Percentiles rank a stretch among this genome's conserved stretches.
These are phyloP conservation scores for Lipomyces mesembrius DNA, from an alignment of 805 yeast genomes.

Conservation along the genomic window DNA sequence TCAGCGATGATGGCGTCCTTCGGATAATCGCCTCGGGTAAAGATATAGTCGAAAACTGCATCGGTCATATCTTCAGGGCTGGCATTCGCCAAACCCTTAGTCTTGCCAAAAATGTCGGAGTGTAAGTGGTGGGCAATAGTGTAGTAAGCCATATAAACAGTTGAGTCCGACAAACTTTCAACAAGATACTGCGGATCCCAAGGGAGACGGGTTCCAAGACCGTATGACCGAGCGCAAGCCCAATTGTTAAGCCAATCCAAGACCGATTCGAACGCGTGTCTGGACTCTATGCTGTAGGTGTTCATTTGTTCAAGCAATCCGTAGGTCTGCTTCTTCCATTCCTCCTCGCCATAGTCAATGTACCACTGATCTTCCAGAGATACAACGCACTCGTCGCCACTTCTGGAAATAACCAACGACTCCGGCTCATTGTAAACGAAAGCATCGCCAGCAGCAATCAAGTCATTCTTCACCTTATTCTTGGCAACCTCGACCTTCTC, in stretches of 20 bases:
- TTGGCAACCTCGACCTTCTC: constrained; percentile 91
- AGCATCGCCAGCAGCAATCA: constrained; percentile 77
- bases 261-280: constrained; percentile 90
- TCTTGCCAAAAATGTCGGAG: constrained; percentile 80
- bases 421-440: constrained; percentile 96
- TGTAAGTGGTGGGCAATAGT: constrained; percentile 88
- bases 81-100: constrained; percentile 72
- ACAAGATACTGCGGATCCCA: constrained; percentile 95
- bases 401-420: constrained; percentile 83
- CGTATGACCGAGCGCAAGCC: constrained; percentile 97
- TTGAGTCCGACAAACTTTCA: constrained; percentile 94
- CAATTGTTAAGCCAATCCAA: constrained; percentile 96
- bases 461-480: constrained; percentile 79
- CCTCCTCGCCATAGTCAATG: constrained; percentile 92
- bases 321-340: constrained; percentile 81
- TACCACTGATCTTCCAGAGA: constrained; percentile 99
- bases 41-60: constrained; percentile 90
- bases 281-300: constrained; percentile 79
- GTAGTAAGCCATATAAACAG: constrained; percentile 92
- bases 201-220: constrained; percentile 92
- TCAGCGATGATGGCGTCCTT: constrained; percentile 61
- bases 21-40: constrained; percentile 68
- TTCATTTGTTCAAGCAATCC: constrained; percentile 79
- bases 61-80: constrained; percentile 85
- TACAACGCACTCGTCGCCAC: constrained; percentile 96